phyloP scores from a whole-genome alignment of 139 green algal species.

The Chlorella sorokiniana region DNA sequence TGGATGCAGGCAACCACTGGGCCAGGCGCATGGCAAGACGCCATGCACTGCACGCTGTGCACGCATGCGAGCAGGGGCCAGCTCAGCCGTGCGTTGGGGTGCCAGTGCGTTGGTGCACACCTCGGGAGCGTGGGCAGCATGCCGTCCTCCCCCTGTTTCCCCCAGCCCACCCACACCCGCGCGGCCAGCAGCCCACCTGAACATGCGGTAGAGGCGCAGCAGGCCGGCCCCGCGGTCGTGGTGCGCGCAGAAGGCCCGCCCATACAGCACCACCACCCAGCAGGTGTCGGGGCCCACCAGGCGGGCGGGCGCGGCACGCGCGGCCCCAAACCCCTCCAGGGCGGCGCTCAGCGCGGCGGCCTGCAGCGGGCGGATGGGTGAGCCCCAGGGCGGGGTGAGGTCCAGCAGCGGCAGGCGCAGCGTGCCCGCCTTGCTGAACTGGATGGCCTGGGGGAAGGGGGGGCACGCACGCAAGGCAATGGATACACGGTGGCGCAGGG shows the following conservation, averaged over 20 bases:
- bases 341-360: constrained; percentile 16
- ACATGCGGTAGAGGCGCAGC: constrained; percentile 37
- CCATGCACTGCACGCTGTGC: too few species aligned
- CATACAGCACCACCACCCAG: constrained; percentile 35
- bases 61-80: too few species aligned
- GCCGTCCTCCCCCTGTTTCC: neutral
- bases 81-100: too few species aligned
- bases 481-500: neutral
- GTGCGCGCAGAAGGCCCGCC: constrained; percentile 17
- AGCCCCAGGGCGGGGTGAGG: constrained; percentile 36
- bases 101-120: too few species aligned
- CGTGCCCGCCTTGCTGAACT: constrained; percentile 22
- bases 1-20: too few species aligned
- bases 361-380: constrained; percentile 1
- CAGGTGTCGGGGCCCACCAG: constrained; percentile 22
- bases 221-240: constrained; percentile 7
- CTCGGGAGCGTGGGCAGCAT: too few species aligned
- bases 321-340: constrained; percentile 1
- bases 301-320: neutral
- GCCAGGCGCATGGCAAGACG: too few species aligned
- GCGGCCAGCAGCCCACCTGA: neutral
- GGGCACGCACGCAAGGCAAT: neutral
- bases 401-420: constrained; percentile 35
- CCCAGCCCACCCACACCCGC: neutral
- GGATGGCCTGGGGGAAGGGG: constrained; percentile 15